Conservation (phyloP, 129 eudicot genomes). For the Rutidosis leptorrhynchoides region DNA sequence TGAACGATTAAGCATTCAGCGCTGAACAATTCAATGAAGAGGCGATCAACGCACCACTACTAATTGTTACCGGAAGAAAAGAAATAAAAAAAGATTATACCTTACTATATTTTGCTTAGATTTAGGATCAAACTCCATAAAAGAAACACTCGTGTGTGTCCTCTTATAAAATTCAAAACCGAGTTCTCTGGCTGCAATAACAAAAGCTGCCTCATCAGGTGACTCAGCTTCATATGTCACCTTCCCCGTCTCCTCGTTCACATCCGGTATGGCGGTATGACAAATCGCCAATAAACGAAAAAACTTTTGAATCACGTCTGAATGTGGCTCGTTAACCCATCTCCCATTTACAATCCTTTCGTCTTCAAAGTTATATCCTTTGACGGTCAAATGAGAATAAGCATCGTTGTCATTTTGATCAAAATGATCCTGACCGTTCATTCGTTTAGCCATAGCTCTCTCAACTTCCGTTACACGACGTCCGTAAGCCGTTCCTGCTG, state of each 20-base stretch:
- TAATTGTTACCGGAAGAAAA: background rate
- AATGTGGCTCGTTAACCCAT: constrained; percentile 51
- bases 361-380: constrained; percentile 60
- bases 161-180: constrained; percentile 60
- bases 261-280: constrained; percentile 59
- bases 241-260: constrained; percentile 44
- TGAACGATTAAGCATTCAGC: no score
- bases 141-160: constrained; percentile 47
- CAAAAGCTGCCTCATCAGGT: constrained; percentile 66
- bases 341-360: constrained; percentile 48
- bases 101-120: constrained; percentile 39
- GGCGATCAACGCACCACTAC: no score
- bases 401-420: constrained; percentile 4
- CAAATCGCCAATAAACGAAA: constrained; percentile 50
- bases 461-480: constrained; percentile 49
- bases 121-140: constrained; percentile 43
- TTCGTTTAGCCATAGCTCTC: constrained; percentile 40
- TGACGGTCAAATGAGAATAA: constrained; percentile 28
- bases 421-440: constrained; percentile 28
- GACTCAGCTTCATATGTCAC: constrained; percentile 66
- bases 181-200: constrained; percentile 62
- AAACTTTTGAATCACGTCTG: constrained; percentile 49
- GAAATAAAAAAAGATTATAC: constrained; percentile 25
- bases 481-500: constrained; percentile 50
- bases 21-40: no score